Percentiles rank a stretch among this genome's conserved stretches.
These are phyloP conservation scores for Cerrena zonata DNA, from an alignment of 1,284 basidiomycete genomes.

Conservation along the genomic window DNA sequence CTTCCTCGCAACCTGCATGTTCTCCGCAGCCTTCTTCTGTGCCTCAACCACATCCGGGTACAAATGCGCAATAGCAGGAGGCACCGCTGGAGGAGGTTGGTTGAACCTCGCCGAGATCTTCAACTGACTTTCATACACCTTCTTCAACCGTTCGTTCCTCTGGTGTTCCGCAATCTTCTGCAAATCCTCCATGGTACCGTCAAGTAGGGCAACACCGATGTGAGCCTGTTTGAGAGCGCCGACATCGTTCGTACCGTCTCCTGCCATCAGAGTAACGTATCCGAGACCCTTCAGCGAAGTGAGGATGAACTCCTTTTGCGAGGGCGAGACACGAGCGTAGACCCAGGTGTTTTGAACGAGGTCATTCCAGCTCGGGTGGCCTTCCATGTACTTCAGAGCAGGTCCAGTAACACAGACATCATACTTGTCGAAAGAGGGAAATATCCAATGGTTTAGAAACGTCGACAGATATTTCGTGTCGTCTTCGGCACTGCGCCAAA, in stretches of 20 bases:
- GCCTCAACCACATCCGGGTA: conserved; percentile 88
- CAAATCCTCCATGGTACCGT: conserved; percentile 85
- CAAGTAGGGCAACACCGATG: conserved; percentile 87
- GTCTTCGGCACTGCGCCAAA: conserved; percentile 91
- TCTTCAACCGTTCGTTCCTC: conserved; percentile 82
- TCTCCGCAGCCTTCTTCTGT: conserved; percentile 69
- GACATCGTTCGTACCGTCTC: conserved; percentile 95
- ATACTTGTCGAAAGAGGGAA: conserved; percentile 79
- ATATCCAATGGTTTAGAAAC: no score
- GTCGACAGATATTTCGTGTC: conserved; percentile 68
- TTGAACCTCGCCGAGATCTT: conserved; percentile 84
- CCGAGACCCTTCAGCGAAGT: conserved; percentile 83
- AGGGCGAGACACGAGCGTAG: conserved; percentile 92
- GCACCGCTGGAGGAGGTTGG: conserved; percentile 87
- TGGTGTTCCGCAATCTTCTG: conserved; percentile 91
- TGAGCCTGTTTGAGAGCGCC: conserved; percentile 95
- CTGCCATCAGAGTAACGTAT: conserved; percentile 90
- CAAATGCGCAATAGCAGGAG: conserved; percentile 73
- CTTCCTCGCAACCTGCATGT: conserved; percentile 62
- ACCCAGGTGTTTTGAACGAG: conserved; percentile 93
- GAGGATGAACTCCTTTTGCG: conserved; percentile 90
- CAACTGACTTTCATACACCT: conserved; percentile 91
- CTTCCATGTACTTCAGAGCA: conserved; percentile 80
- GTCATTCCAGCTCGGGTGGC: conserved; percentile 58
- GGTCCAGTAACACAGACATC: conserved; percentile 93